Evolutionary conservation across 2,329 filamentous ascomycete species (phyloP), one percentile per base, ranked within the genome.

Genomic region (Helicocarpus griseus): DNA sequence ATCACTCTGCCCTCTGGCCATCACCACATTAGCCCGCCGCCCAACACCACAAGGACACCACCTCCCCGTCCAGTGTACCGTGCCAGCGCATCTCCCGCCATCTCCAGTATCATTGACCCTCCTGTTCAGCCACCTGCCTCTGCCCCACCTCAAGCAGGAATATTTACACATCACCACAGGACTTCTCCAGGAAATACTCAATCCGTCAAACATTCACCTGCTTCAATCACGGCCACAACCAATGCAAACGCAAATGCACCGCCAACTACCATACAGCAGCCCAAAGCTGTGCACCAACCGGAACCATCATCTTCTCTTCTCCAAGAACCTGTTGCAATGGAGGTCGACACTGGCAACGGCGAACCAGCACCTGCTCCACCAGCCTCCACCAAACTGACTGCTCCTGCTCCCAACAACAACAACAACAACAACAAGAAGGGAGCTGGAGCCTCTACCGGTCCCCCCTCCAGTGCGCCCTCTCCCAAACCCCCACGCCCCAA

Each of bases 81-180:
- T 50, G 86, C 87, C n/a, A 91, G 87, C 64, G 86, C 86, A 36
- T 96, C 91, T 4, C 90, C 91, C 1, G 91, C 91, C 2, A 95
- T 96, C 59, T 85, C 89, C 5, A 95, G 88, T 69, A 78, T 96
- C 52, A 87, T 96, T 48, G 89, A 95, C 59, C 86, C 85, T 31
- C 78, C 79, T 2, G 67, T 61, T 38, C 60, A 47, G 50, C 63
- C 67, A 60, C 63, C 58, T 60, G 63, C 62, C 67, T 59, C 52
- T 57, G 59, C 13, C 53, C 61, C 24, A 49, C 63, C 64, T 2
- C 64, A 64, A 9, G 57, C 56, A 33, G 53, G 59, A 40, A n/a
- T 31, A 31, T 41, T 45, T 35, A 26, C 31, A 14, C 46, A 40
- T 9, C 19, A 51, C 38, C 28, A 48, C 5, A 45, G 39, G 26